Conservation (phyloP, 352 stramenopile species). For the Globisporangium viniferum region DNA sequence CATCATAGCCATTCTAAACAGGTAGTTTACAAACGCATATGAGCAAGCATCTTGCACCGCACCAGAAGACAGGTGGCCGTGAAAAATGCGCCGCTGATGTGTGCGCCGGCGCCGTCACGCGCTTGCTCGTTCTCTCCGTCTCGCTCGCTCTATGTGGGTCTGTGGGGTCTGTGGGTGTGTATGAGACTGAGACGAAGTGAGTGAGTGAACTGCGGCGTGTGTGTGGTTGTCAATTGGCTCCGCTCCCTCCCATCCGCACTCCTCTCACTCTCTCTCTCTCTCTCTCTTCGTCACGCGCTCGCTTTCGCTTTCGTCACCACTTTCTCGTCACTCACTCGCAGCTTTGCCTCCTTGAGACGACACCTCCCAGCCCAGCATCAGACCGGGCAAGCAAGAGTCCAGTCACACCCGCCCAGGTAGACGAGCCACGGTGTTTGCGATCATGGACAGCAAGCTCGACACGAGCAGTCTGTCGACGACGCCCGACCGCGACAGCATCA, state of each 20-base stretch:
- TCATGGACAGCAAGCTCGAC: background rate
- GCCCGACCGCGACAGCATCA: constrained; percentile 19
- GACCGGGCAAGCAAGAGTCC: background rate
- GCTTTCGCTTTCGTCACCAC: too few species aligned
- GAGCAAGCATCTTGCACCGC: background rate
- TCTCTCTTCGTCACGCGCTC: background rate
- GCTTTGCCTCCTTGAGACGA: constrained; percentile 7
- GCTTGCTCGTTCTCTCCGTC: background rate
- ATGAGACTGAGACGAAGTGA: background rate
- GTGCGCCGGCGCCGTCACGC: background rate
- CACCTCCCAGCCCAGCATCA: background rate
- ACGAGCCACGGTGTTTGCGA: background rate
- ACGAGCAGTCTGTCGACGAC: constrained; percentile 10
- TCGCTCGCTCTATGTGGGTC: background rate
- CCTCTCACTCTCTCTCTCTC: too few species aligned
- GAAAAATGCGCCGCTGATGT: background rate
- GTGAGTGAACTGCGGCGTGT: background rate
- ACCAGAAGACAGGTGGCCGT: background rate
- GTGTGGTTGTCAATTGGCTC: background rate
- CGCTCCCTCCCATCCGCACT: background rate
- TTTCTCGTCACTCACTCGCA: background rate
- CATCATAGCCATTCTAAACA: background rate
- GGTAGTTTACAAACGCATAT: background rate
- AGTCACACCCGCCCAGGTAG: background rate
- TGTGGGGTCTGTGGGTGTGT: too few species aligned